Evolutionary conservation across 2,329 filamentous ascomycete genomes (phyloP), one percentile per base, ranked within the genome.

Genomic region (Cladosporium sp.): DNA sequence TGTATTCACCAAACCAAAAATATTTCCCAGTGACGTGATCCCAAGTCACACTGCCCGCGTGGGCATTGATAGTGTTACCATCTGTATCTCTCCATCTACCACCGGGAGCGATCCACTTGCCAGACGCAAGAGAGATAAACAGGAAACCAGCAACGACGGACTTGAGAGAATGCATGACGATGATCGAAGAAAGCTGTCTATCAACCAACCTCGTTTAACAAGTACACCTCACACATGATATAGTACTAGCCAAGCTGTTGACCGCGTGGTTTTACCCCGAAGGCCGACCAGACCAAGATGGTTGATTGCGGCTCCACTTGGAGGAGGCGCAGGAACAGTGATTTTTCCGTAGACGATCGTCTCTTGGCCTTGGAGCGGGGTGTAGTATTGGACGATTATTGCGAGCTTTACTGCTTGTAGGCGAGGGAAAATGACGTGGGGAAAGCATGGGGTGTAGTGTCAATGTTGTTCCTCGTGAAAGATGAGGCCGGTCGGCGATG

Each of bases 1-100:
- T 89, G 76, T 87, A 84, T 72, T 89, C 86, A 40, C 86, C 86
- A 65, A 88, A 88, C 80, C 82, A 83, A 76, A 83, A 88, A 72
- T 86, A 89, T 66, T 80, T 84, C 18, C 83, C 83, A 0, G 80
- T 81, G 5, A 81, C 79, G 46, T 83, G 74, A 49, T 88, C 85
- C 0, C 84, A 72, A 0, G 81, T 81, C 7, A 89, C 78, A 14
- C 82, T 83, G 1, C 86, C 86, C 1, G 86, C 87, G 71, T 89
- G 86, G 1, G 86, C 86, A 62, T 87, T 88, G 62, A 88, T 82
- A 14, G 87, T 72, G n/a, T 84, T 81, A 0, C 86, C 86, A 2
- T 86, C 80, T 0, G 84, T 89, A 68, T 88, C 86, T 21, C 77
- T 80, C 87, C 87, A 89, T 72, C 85, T 78, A 0, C 80, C 86